Percentiles rank a stretch among this genome's conserved stretches.
Evolutionary conservation across 108 stramenopile species (phyloP).

Genomic region (Stephanodiscus minutulus): DNA sequence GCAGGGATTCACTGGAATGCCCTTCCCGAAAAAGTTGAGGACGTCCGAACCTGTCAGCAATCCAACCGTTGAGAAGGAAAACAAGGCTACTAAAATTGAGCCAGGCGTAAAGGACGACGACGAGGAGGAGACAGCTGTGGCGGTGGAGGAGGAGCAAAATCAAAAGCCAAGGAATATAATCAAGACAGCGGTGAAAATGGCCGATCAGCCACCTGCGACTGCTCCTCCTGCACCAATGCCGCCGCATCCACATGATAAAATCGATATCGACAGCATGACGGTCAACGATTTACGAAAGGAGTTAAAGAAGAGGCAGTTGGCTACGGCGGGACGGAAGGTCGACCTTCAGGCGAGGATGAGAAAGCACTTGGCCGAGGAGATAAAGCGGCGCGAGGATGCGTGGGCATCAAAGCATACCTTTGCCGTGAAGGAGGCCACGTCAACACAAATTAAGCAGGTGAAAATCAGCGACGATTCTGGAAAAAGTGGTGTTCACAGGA

Average conservation of each 20-base stretch:
- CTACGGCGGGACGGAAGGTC: conserved; percentile 52
- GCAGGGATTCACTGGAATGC: conserved; percentile 31
- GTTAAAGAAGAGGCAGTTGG: conserved; percentile 42
- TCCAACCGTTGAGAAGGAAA: neutral
- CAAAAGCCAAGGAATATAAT: neutral
- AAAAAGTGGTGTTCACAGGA: conserved; percentile 1
- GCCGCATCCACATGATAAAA: conserved; percentile 21
- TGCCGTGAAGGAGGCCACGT: neutral
- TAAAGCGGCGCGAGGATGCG: conserved; percentile 13
- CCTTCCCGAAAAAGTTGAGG: conserved; percentile 37
- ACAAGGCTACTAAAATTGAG: neutral
- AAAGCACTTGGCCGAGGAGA: conserved; percentile 27
- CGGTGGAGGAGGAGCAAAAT: conserved; percentile 4
- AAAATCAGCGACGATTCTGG: conserved; percentile 4
- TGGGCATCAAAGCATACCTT: conserved; percentile 4
- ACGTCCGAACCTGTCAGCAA: conserved; percentile 1
- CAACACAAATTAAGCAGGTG: neutral
- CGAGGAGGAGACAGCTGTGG: neutral
- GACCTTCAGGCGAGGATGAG: conserved; percentile 49
- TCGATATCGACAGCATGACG: conserved; percentile 51
- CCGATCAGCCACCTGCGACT: neutral
- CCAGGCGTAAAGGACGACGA: conserved; percentile 3
- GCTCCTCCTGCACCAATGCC: conserved; percentile 3
- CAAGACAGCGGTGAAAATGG: neutral
- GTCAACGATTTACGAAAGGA: conserved; percentile 54